These are phyloP conservation scores for Penicillium bialowiezense DNA, from an alignment of 495 filamentous ascomycete species.

Conservation along the genomic window DNA sequence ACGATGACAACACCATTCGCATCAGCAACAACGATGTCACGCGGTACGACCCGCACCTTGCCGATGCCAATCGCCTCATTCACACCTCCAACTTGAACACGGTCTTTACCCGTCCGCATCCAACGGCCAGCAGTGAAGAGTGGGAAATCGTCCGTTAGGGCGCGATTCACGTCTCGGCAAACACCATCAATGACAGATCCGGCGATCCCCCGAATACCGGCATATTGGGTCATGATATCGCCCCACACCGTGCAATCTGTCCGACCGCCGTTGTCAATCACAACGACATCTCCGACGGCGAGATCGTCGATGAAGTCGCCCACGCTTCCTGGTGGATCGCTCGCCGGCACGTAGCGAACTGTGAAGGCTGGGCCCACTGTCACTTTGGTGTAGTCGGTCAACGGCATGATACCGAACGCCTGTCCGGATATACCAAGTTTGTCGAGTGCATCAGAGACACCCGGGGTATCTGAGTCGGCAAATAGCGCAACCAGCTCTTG, in stretches of 20 bases:
- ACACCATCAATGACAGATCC: slow-evolving; percentile 22
- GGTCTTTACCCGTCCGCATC: too few species aligned
- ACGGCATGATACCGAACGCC: slow-evolving; percentile 17
- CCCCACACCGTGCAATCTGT: slow-evolving; percentile 24
- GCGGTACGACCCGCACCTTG: slow-evolving; percentile 15
- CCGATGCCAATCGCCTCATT: slow-evolving; percentile 19
- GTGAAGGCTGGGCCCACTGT: slow-evolving; percentile 23
- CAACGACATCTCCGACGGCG: slow-evolving; percentile 16
- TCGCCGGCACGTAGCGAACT: slow-evolving; percentile 21
- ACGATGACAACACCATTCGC: slow-evolving; percentile 23
- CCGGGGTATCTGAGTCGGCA: slow-evolving; percentile 19
- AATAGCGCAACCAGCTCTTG: slow-evolving; percentile 19
- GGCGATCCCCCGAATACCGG: slow-evolving; percentile 16
- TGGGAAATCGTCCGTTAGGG: slow-evolving; percentile 14
- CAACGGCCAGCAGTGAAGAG: too few species aligned
- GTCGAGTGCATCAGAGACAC: slow-evolving; percentile 23
- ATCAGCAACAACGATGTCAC: slow-evolving; percentile 23
- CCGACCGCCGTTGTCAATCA: slow-evolving; percentile 21
- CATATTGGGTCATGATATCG: slow-evolving; percentile 25
- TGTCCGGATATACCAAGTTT: slow-evolving; percentile 22
- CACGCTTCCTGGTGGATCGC: slow-evolving; percentile 19
- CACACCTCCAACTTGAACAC: slow-evolving; percentile 12
- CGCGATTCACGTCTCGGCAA: slow-evolving; percentile 21
- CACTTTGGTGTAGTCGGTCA: slow-evolving; percentile 16
- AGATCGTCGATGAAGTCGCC: slow-evolving; percentile 24